A percentile compares a stretch with the other conserved stretches of the same genome.
Evolutionary conservation across 352 stramenopile genomes (phyloP).

Genomic region (Pythium volutum): DNA sequence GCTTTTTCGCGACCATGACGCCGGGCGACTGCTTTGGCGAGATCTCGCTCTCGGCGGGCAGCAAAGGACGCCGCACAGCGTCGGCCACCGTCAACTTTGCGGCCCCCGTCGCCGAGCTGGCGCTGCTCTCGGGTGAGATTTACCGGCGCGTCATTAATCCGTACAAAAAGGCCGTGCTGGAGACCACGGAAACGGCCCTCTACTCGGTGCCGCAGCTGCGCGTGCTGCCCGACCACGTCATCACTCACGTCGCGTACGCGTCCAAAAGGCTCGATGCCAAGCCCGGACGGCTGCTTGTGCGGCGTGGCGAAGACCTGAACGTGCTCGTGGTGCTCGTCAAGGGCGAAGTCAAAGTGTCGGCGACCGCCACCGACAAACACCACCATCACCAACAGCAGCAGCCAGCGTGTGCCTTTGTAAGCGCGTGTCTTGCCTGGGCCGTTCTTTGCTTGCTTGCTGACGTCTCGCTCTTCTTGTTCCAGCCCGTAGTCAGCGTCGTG

Average conservation of each 20-base stretch:
- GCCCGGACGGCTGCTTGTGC: slow-evolving; percentile 42
- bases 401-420: slow-evolving; percentile 5
- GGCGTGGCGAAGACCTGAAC: slow-evolving; percentile 50
- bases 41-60: slow-evolving; percentile 59
- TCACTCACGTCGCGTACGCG: slow-evolving; percentile 68
- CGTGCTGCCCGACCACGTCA: slow-evolving; percentile 37
- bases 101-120: slow-evolving; percentile 43
- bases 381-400: no score
- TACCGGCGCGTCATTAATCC: slow-evolving; percentile 66
- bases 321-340: slow-evolving; percentile 61
- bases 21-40: slow-evolving; percentile 68
- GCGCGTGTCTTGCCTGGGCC: neutral
- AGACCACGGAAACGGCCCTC: slow-evolving; percentile 50
- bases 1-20: slow-evolving; percentile 66
- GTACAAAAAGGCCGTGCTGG: slow-evolving; percentile 68
- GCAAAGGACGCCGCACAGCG: slow-evolving; percentile 43
- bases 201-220: slow-evolving; percentile 49
- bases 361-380: no score
- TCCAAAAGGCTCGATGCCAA: slow-evolving; percentile 44
- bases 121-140: slow-evolving; percentile 53
- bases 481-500: slow-evolving; percentile 57
- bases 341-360: slow-evolving; percentile 63
- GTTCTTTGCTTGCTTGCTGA: neutral
- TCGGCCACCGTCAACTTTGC: slow-evolving; percentile 67
- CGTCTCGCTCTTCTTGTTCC: neutral